These are phyloP conservation scores for Urostyla sp. DNA, from an alignment of 73 alveolate species.

Conservation along the genomic window DNA sequence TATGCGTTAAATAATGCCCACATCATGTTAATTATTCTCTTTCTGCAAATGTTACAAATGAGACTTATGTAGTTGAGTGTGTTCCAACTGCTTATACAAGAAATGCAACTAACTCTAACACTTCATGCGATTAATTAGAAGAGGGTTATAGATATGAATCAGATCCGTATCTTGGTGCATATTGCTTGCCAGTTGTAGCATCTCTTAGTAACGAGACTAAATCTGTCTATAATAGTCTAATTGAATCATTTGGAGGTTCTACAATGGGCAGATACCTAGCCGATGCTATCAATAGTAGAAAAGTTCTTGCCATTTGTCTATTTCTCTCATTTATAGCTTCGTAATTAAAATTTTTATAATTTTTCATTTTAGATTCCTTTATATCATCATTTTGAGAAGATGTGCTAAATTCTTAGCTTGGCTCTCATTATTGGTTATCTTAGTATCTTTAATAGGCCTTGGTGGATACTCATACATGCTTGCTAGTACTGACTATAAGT, in stretches of 20 bases:
- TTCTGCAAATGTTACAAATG: not conserved
- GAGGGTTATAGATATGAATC: too few species aligned
- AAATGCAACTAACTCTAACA: conserved; percentile 15
- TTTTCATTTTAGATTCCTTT: not conserved
- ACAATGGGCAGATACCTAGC: conserved; percentile 47
- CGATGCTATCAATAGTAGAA: conserved; percentile 11
- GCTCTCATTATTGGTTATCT: conserved; percentile 18
- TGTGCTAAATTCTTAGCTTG: conserved; percentile 43
- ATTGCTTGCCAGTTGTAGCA: too few species aligned
- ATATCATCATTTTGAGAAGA: conserved; percentile 33
- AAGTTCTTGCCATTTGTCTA: conserved; percentile 37
- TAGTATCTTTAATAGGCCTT: conserved; percentile 34
- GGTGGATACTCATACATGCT: conserved; percentile 13
- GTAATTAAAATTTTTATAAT: conserved; percentile 1
- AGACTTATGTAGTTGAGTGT: conserved; percentile 4
- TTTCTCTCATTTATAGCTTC: conserved; percentile 5
- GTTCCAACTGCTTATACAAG: not conserved
- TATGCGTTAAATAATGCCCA: conserved; percentile 50
- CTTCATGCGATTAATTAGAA: not conserved
- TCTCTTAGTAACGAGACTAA: too few species aligned
- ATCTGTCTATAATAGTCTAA: conserved; percentile 25
- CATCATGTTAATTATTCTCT: not conserved
- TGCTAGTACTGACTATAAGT: not conserved
- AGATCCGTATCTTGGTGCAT: too few species aligned
- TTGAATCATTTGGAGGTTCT: conserved; percentile 41